A percentile compares a stretch with the other conserved stretches of the same genome.
Conservation (phyloP, 2,329 filamentous ascomycete species). For the Dendrostoma leiphaemia region DNA sequence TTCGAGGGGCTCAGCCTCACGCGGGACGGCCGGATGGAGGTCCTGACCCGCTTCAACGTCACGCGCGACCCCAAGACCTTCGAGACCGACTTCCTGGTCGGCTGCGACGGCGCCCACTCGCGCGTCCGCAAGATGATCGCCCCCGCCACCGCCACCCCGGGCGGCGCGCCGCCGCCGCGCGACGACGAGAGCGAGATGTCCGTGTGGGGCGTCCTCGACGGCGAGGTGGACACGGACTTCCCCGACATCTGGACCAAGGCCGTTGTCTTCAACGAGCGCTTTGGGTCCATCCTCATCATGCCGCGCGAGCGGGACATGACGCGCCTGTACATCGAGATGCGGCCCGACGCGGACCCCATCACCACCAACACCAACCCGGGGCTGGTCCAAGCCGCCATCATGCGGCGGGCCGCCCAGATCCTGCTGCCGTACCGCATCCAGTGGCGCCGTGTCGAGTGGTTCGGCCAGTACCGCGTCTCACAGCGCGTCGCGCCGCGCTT, state of each 20-base stretch:
- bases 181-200: slow-evolving; percentile 52
- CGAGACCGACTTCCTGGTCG: slow-evolving; percentile 12
- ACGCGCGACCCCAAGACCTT: slow-evolving; percentile 29
- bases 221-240: slow-evolving; percentile 68
- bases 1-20: slow-evolving; percentile 33
- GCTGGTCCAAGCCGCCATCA: slow-evolving; percentile 61
- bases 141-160: slow-evolving; percentile 40
- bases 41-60: slow-evolving; percentile 38
- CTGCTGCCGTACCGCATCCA: slow-evolving; percentile 56
- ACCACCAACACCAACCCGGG: slow-evolving; percentile 46
- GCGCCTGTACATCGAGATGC: slow-evolving; percentile 59
- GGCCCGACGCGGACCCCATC: slow-evolving; percentile 35
- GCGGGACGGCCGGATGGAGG: slow-evolving; percentile 34
- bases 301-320: slow-evolving; percentile 73
- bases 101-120: slow-evolving; percentile 62
- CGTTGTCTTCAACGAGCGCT: slow-evolving; percentile 63
- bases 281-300: slow-evolving; percentile 71
- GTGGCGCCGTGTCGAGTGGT: slow-evolving; percentile 66
- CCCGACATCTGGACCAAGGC: slow-evolving; percentile 76
- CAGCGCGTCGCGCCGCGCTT: slow-evolving; percentile 71
- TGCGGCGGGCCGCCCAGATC: slow-evolving; percentile 62
- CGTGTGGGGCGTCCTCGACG: slow-evolving; percentile 69
- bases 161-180: slow-evolving; percentile 54
- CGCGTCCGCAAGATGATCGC: slow-evolving; percentile 63
- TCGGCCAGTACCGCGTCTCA: slow-evolving; percentile 69